Percentiles rank a stretch among this genome's conserved stretches.
phyloP scores from a whole-genome alignment of 2,329 filamentous ascomycete genomes.

The Fusarium graminum region DNA sequence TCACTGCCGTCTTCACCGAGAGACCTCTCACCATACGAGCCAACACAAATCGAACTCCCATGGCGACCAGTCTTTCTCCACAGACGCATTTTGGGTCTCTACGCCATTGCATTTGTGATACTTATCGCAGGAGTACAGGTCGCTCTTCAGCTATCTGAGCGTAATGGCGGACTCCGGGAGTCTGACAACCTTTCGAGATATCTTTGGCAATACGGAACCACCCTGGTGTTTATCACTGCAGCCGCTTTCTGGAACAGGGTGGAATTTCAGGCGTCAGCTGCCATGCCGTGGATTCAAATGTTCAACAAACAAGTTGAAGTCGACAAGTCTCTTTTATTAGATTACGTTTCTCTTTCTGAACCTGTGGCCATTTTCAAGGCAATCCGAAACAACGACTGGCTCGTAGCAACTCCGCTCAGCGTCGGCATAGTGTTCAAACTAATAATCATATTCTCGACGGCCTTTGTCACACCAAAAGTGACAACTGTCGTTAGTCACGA shows the following conservation, averaged over 20 bases:
- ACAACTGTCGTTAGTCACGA: slow-evolving; percentile 46
- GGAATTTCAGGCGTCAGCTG: slow-evolving; percentile 56
- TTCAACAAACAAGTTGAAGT: slow-evolving; percentile 48
- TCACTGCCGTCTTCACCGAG: slow-evolving; percentile 32
- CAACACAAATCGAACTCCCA: slow-evolving; percentile 49
- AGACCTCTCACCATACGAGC: slow-evolving; percentile 29
- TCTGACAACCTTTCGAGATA: slow-evolving; percentile 50
- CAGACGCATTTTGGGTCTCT: slow-evolving; percentile 50
- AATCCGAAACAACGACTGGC: slow-evolving; percentile 52
- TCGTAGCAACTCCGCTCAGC: slow-evolving; percentile 49
- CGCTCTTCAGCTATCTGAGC: slow-evolving; percentile 50
- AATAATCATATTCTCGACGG: slow-evolving; percentile 54
- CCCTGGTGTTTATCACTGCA: slow-evolving; percentile 52
- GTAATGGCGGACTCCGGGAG: slow-evolving; percentile 49
- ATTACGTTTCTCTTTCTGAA: slow-evolving; percentile 53
- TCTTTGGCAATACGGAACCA: slow-evolving; percentile 55
- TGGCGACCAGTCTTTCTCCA: slow-evolving; percentile 56
- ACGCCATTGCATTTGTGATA: slow-evolving; percentile 49
- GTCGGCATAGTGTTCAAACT: slow-evolving; percentile 52
- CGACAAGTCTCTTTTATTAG: slow-evolving; percentile 54
- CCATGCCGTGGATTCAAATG: slow-evolving; percentile 57
- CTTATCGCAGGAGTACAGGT: slow-evolving; percentile 51
- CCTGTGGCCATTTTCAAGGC: slow-evolving; percentile 49
- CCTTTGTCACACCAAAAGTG: slow-evolving; percentile 53
- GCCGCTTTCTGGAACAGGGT: slow-evolving; percentile 55